A percentile compares a stretch with the other conserved stretches of the same genome.
These are phyloP conservation scores for Cadophora malorum DNA, from an alignment of 2,329 filamentous ascomycete species.

Conservation along the genomic window DNA sequence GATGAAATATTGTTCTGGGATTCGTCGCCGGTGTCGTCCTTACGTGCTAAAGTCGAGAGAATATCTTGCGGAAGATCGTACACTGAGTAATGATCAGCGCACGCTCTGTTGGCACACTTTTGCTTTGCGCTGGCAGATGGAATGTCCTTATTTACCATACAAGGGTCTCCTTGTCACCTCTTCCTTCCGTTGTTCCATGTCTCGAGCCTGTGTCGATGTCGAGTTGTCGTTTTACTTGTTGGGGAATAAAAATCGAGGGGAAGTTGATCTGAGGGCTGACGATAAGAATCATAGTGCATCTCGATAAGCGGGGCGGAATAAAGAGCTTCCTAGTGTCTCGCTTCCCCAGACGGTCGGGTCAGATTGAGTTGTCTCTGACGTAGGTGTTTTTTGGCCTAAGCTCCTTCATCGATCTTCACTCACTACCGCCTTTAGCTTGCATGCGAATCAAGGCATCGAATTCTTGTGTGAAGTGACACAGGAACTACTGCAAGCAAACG, in stretches of 20 bases:
- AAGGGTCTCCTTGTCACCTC: constrained; percentile 48
- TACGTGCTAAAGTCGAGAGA: constrained; percentile 44
- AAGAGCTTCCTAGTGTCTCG: constrained; percentile 13
- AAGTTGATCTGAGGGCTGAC: not conserved
- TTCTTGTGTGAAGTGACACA: not conserved
- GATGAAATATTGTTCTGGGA: constrained; percentile 38
- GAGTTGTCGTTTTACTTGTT: constrained; percentile 4
- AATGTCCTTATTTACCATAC: constrained; percentile 44
- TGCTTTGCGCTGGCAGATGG: not conserved
- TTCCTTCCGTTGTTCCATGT: constrained; percentile 46
- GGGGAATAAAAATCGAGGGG: constrained; percentile 3
- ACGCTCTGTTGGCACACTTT: not conserved
- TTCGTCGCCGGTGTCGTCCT: constrained; percentile 39
- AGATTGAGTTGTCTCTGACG: constrained; percentile 21
- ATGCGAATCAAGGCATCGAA: constrained; percentile 16
- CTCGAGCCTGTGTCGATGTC: not conserved
- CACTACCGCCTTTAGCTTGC: not conserved
- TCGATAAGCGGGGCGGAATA: constrained; percentile 25
- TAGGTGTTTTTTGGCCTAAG: constrained; percentile 20
- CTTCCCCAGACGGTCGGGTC: not conserved
- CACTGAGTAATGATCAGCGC: constrained; percentile 37
- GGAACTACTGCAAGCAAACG: not conserved
- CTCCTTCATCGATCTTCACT: constrained; percentile 12
- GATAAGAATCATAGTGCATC: constrained; percentile 21
- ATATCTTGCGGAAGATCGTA: constrained; percentile 47